phyloP scores from a whole-genome alignment of 2,329 filamentous ascomycete species.

The Ceratocystis smalleyi region DNA sequence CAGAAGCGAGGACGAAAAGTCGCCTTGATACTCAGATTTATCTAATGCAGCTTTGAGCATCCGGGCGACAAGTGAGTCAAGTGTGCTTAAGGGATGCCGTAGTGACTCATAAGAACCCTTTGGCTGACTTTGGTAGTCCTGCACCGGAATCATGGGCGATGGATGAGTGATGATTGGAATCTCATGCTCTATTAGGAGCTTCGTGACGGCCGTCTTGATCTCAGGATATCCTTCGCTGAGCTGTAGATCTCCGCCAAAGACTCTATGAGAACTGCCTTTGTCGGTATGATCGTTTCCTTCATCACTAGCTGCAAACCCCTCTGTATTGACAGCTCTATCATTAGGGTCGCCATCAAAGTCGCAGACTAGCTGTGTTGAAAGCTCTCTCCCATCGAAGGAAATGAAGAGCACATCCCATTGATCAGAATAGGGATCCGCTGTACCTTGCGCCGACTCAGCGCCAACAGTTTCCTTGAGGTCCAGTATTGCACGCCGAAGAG shows the following conservation, averaged over 20 bases:
- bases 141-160: background rate
- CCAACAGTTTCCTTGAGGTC: slow-evolving; percentile 56
- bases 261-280: background rate
- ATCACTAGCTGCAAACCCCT: slow-evolving; percentile 26
- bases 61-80: slow-evolving; percentile 41
- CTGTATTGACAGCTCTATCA: background rate
- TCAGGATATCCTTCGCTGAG: slow-evolving; percentile 68
- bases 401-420: slow-evolving; percentile 72
- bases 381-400: slow-evolving; percentile 51
- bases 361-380: slow-evolving; percentile 59
- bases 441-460: slow-evolving; percentile 46
- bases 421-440: slow-evolving; percentile 66
- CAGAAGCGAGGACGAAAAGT: slow-evolving; percentile 69
- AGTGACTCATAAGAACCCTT: background rate
- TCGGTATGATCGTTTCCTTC: slow-evolving; percentile 25
- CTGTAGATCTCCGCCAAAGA: slow-evolving; percentile 33
- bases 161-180: slow-evolving; percentile 35
- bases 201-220: slow-evolving; percentile 63
- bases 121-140: too few species aligned
- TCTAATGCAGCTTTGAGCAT: slow-evolving; percentile 65
- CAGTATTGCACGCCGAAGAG: slow-evolving; percentile 50
- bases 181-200: slow-evolving; percentile 68
- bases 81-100: background rate
- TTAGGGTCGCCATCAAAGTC: slow-evolving; percentile 33
- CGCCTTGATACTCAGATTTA: slow-evolving; percentile 61